phyloP scores from a whole-genome alignment of 2,329 filamentous ascomycete genomes.

The Ceratocystis destructans region DNA sequence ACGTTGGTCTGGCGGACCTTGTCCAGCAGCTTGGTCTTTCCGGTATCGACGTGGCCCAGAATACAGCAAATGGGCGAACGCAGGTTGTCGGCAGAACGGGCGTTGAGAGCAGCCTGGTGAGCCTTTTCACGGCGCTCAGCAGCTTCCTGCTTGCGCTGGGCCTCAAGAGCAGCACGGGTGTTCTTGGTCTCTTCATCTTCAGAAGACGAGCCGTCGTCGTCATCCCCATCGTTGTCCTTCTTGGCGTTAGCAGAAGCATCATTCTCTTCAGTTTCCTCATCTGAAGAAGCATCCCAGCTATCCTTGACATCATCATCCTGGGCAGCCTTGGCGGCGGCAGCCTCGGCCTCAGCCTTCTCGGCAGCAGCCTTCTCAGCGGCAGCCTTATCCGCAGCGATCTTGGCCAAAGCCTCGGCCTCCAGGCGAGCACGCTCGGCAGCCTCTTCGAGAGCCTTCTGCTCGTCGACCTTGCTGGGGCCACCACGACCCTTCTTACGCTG shows the following conservation, averaged over 20 bases:
- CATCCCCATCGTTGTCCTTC: slow-evolving; percentile 25
- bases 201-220: slow-evolving; percentile 49
- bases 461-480: slow-evolving; percentile 37
- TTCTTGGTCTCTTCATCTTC: slow-evolving; percentile 60
- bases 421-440: slow-evolving; percentile 56
- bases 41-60: slow-evolving; percentile 98
- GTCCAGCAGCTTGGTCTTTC: slow-evolving; percentile 98
- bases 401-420: slow-evolving; percentile 54
- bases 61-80: slow-evolving; percentile 99
- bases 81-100: slow-evolving; percentile 83
- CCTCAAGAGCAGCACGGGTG: slow-evolving; percentile 58
- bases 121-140: slow-evolving; percentile 78
- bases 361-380: slow-evolving; percentile 42
- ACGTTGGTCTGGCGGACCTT: slow-evolving; percentile 98
- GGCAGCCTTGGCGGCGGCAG: slow-evolving; percentile 44
- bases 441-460: slow-evolving; percentile 64
- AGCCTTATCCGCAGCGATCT: slow-evolving; percentile 48
- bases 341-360: slow-evolving; percentile 40
- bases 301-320: slow-evolving; percentile 76
- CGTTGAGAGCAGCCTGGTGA: slow-evolving; percentile 80
- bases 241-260: slow-evolving; percentile 30
- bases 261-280: slow-evolving; percentile 44
- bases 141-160: slow-evolving; percentile 72
- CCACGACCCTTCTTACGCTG: slow-evolving; percentile 62
- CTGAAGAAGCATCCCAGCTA: slow-evolving; percentile 81